Conservation (phyloP, 2,329 filamentous ascomycete species). For the Pseudogymnoascus sp. region DNA sequence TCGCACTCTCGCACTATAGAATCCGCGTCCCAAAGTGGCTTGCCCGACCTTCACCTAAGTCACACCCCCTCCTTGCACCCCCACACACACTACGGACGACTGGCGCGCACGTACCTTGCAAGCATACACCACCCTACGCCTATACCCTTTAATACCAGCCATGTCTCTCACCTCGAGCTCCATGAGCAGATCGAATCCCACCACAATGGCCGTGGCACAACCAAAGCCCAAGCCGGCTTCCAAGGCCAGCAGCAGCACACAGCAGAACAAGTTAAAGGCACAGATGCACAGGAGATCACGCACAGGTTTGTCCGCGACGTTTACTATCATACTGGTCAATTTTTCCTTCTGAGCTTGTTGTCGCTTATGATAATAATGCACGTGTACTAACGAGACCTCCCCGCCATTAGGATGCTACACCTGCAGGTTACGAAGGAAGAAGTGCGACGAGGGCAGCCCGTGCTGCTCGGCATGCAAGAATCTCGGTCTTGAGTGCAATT, state of each 20-base stretch:
- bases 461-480: slow-evolving; percentile 56
- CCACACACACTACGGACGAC: slow-evolving; percentile 22
- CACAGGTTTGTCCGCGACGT: slow-evolving; percentile 61
- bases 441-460: slow-evolving; percentile 58
- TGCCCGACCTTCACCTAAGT: slow-evolving; percentile 13
- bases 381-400: slow-evolving; percentile 7
- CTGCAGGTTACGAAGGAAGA: slow-evolving; percentile 58
- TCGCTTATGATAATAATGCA: slow-evolving; percentile 26
- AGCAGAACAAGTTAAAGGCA: slow-evolving; percentile 55
- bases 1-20: slow-evolving; percentile 19
- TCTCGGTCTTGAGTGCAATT: slow-evolving; percentile 83
- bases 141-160: slow-evolving; percentile 53
- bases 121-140: not conserved
- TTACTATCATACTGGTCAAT: slow-evolving; percentile 14
- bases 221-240: slow-evolving; percentile 50
- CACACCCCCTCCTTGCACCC: slow-evolving; percentile 25
- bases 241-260: slow-evolving; percentile 40
- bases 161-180: slow-evolving; percentile 50
- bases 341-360: slow-evolving; percentile 19
- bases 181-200: slow-evolving; percentile 29
- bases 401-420: slow-evolving; percentile 52
- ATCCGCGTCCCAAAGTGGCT: slow-evolving; percentile 18
- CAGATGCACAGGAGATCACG: slow-evolving; percentile 93
- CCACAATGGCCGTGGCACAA: slow-evolving; percentile 50
- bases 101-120: not conserved